Percentiles rank a stretch among this genome's conserved stretches.
Conservation (phyloP, 805 yeast genomes). For the Sugiyamaella boreocaroliniensis region DNA sequence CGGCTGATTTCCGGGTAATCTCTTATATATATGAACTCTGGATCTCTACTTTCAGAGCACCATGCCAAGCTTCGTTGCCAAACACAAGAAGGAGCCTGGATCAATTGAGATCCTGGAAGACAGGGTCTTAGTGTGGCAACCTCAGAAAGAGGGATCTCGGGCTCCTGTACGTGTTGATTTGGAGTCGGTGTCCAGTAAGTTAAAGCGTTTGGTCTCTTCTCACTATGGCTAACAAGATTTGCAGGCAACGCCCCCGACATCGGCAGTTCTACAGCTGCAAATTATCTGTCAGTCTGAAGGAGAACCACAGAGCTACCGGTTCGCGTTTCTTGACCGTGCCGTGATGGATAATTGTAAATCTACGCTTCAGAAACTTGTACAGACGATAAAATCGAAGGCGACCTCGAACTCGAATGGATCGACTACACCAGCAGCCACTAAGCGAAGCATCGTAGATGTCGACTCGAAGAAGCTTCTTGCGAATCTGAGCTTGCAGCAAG, state of each 20-base stretch:
- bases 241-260: constrained; percentile 62
- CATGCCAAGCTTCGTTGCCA: constrained; percentile 4
- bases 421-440: constrained; percentile 16
- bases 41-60: no score
- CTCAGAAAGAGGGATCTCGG: not conserved
- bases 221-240: constrained; percentile 29
- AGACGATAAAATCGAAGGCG: not conserved
- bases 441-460: constrained; percentile 32
- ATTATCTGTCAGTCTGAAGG: constrained; percentile 33
- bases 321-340: constrained; percentile 26
- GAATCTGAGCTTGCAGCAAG: constrained; percentile 74
- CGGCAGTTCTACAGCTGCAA: constrained; percentile 61
- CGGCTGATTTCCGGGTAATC: not conserved
- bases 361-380: constrained; percentile 2
- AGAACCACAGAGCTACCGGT: constrained; percentile 1
- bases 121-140: constrained; percentile 6
- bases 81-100: constrained; percentile 13
- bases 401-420: constrained; percentile 9
- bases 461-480: constrained; percentile 54
- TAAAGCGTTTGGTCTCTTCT: not conserved
- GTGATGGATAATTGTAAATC: constrained; percentile 29
- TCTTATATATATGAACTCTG: not conserved
- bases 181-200: constrained; percentile 2
- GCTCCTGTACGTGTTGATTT: constrained; percentile 1
- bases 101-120: constrained; percentile 5